Evolutionary conservation across 1,284 basidiomycete species (phyloP).

Genomic region (Cutaneotrichosporon cavernicola): DNA sequence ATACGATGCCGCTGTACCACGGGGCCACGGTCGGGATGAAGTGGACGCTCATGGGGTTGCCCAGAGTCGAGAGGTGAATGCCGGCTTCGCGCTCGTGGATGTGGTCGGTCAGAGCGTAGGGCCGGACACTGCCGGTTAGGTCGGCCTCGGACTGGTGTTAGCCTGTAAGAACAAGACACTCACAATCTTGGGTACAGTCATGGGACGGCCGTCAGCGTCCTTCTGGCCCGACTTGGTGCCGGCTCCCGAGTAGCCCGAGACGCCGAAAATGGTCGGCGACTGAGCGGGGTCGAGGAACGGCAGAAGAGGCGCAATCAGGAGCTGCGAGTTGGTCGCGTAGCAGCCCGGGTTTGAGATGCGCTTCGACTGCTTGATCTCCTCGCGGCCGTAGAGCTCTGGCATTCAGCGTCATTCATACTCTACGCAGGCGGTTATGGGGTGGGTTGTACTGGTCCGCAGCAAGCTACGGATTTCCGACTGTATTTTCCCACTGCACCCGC

Average conservation of each 20-base stretch:
- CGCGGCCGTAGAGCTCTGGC: constrained; percentile 83
- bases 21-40: constrained; percentile 87
- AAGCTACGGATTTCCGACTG: constrained; percentile 3
- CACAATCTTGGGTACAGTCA: constrained; percentile 77
- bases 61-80: constrained; percentile 70
- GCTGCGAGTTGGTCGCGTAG: constrained; percentile 90
- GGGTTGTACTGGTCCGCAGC: not conserved
- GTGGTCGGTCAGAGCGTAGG: constrained; percentile 92
- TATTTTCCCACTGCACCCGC: not conserved
- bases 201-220: constrained; percentile 66
- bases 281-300: constrained; percentile 64
- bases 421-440: constrained; percentile 3
- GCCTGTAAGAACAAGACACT: constrained; percentile 15
- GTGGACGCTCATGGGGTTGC: constrained; percentile 63
- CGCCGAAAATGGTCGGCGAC: constrained; percentile 85
- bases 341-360: constrained; percentile 96
- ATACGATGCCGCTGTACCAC: constrained; percentile 96
- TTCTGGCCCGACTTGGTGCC: constrained; percentile 72
- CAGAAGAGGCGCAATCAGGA: constrained; percentile 86
- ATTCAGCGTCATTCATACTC: constrained; percentile 31
- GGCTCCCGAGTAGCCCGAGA: constrained; percentile 93
- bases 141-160: constrained; percentile 60
- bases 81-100: constrained; percentile 97
- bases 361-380: constrained; percentile 66
- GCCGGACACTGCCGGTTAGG: constrained; percentile 71